Evolutionary conservation across 345 rosid genomes (phyloP).

Genomic region (Gossypium stocksii): DNA sequence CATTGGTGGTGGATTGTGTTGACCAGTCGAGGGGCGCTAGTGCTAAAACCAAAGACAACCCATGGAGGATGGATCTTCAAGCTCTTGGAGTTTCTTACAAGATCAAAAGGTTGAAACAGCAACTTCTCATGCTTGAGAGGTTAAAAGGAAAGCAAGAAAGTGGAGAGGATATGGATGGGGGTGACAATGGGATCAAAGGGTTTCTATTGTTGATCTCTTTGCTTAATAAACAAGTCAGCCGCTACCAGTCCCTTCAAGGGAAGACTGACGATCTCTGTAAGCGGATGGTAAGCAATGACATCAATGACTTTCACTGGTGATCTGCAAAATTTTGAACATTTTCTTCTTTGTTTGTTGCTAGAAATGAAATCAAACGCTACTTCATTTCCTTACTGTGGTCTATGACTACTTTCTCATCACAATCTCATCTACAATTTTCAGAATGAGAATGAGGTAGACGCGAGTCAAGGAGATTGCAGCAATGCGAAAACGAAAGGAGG

Average conservation of each 20-base stretch:
- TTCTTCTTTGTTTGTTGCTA: not conserved
- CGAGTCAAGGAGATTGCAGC: slow-evolving; percentile 23
- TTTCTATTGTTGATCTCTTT: slow-evolving; percentile 48
- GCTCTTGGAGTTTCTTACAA: slow-evolving; percentile 97
- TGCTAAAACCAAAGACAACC: slow-evolving; percentile 31
- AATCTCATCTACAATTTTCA: slow-evolving; percentile 22
- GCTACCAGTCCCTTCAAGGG: slow-evolving; percentile 85
- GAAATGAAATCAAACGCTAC: not conserved
- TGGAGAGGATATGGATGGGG: slow-evolving; percentile 30
- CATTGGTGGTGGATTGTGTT: slow-evolving; percentile 18
- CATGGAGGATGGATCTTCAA: slow-evolving; percentile 83
- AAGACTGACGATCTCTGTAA: slow-evolving; percentile 83
- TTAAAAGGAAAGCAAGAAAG: slow-evolving; percentile 59
- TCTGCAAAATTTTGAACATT: not conserved
- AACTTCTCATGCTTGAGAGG: slow-evolving; percentile 79
- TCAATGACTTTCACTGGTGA: not conserved
- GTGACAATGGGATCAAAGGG: slow-evolving; percentile 34
- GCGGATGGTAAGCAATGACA: slow-evolving; percentile 59
- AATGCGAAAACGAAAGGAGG: slow-evolving; percentile 32
- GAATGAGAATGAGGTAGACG: slow-evolving; percentile 48
- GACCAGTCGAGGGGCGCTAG: slow-evolving; percentile 9
- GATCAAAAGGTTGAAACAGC: slow-evolving; percentile 90
- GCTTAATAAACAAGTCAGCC: slow-evolving; percentile 69
- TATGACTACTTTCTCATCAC: not conserved
- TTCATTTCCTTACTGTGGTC: not conserved